Evolutionary conservation across 495 filamentous ascomycete species (phyloP).

Genomic region (Penicilliopsis zonata): DNA sequence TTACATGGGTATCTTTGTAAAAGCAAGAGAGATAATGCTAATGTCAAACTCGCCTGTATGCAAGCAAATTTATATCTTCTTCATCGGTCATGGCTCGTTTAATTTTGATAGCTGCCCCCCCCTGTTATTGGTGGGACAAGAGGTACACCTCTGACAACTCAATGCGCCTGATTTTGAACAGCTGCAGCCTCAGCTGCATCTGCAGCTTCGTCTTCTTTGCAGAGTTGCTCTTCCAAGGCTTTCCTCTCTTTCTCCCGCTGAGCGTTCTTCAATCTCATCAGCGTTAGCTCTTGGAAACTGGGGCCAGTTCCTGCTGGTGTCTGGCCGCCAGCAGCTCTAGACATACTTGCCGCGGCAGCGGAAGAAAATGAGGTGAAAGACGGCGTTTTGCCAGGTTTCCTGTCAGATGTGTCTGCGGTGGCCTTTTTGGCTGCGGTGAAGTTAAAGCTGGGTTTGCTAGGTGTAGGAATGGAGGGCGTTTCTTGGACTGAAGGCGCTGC

Average conservation of each 20-base stretch:
- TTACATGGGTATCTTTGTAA: conserved; percentile 13
- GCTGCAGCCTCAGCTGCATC: conserved; percentile 30
- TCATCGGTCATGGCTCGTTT: background rate
- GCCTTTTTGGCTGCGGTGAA: conserved; percentile 23
- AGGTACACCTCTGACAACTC: no score
- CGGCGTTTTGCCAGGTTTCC: conserved; percentile 28
- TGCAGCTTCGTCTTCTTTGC: conserved; percentile 36
- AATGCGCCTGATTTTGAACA: no score
- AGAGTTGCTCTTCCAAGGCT: conserved; percentile 42
- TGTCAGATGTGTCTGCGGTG: conserved; percentile 7
- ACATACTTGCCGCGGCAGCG: conserved; percentile 15
- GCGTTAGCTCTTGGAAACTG: conserved; percentile 44
- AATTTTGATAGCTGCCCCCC: background rate
- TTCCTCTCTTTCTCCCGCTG: conserved; percentile 42
- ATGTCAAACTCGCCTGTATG: no score
- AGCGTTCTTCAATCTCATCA: conserved; percentile 50
- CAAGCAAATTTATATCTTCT: no score
- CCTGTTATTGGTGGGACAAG: conserved; percentile 3
- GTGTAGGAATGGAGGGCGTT: conserved; percentile 11
- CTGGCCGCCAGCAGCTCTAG: conserved; percentile 18
- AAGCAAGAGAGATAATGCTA: no score
- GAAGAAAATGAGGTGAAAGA: conserved; percentile 39
- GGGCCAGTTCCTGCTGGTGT: conserved; percentile 23
- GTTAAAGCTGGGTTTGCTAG: conserved; percentile 19
- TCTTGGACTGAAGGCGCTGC: conserved; percentile 7